A percentile compares a stretch with the other conserved stretches of the same genome.
Evolutionary conservation across 108 stramenopile species (phyloP).

Genomic region (Pseudonitzschia delicatissima): DNA sequence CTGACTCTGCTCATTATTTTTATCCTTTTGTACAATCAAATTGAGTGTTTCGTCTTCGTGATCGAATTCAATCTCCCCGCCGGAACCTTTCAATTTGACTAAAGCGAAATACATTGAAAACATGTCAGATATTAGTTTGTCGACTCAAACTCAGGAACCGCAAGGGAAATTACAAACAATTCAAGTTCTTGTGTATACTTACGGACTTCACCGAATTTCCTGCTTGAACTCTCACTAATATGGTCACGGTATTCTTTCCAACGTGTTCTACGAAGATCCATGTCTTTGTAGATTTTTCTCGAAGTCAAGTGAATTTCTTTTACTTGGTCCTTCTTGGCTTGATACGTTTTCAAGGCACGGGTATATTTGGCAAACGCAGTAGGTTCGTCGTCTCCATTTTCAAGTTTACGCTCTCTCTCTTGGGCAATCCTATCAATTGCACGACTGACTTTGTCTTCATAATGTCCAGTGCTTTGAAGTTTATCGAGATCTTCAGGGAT

Average conservation of each 20-base stretch:
- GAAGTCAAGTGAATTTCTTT: constrained; percentile 37
- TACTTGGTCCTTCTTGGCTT: constrained; percentile 53
- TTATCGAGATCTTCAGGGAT: constrained; percentile 23
- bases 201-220: constrained; percentile 68
- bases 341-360: constrained; percentile 55
- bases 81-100: constrained; percentile 71
- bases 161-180: too few species aligned
- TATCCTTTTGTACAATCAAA: constrained; percentile 74
- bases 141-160: too few species aligned
- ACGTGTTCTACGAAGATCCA: constrained; percentile 43
- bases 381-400: constrained; percentile 50
- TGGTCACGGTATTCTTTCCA: constrained; percentile 62
- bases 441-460: constrained; percentile 42
- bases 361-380: constrained; percentile 67
- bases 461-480: constrained; percentile 38
- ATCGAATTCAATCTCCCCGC: constrained; percentile 75
- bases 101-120: neutral
- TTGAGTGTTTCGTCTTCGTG: constrained; percentile 55
- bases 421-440: constrained; percentile 49
- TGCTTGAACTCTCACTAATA: constrained; percentile 53
- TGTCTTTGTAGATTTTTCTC: constrained; percentile 40
- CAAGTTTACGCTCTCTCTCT: constrained; percentile 51
- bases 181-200: too few species aligned
- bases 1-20: constrained; percentile 51
- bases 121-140: too few species aligned